Evolutionary conservation across 116 monocot species (phyloP), one percentile per base, ranked within the genome.

Genomic region (Thalassia testudinum): DNA sequence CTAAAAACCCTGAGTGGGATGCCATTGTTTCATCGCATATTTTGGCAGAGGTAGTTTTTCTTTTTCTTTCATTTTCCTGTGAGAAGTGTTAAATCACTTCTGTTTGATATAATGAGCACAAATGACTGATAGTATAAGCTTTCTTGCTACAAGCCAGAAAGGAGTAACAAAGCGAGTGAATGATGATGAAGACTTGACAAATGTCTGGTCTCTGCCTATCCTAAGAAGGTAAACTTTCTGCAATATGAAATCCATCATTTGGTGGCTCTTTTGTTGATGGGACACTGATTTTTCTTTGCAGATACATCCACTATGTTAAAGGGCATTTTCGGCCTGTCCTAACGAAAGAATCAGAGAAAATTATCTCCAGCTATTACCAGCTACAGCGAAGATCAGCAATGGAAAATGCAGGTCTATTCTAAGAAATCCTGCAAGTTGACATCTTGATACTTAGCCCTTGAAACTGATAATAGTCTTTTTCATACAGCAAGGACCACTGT

Each of bases 281-380:
- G n/a, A n/a, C n/a, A n/a, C n/a, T n/a, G n/a, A n/a, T n/a, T n/a
- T n/a, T 47, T 14, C 10, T 25, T 27, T 42, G 40, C 70, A 97
- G 95, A 73, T 97, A 97, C 56, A 89, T 97, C 61, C 62, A 97
- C 57, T 86, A 85, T 66, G 82, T 97, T 21, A 89, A 89, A 75
- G 62, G 77, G 21, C 63, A 55, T 60, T 89, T 97, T 53, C 85
- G 54, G 54, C 97, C 97, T 15, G 55, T 82, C 26, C 57, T 97
- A 48, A 89, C 82, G 0, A 71, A 77, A 42, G 90, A 97, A 27
- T 80, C 97, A 42, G 97, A 97, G 75, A 72, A 66, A 65, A 67
- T 97, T 65, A 97, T 89, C 55, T 97, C 97, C 45, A 77, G 79
- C 56, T 97, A 97, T 68, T 97, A 97, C 73, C 97, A 97, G 57